Percentiles rank a stretch among this genome's conserved stretches.
Evolutionary conservation across 2,329 filamentous ascomycete genomes (phyloP).

Genomic region (Aspergillus sp.): DNA sequence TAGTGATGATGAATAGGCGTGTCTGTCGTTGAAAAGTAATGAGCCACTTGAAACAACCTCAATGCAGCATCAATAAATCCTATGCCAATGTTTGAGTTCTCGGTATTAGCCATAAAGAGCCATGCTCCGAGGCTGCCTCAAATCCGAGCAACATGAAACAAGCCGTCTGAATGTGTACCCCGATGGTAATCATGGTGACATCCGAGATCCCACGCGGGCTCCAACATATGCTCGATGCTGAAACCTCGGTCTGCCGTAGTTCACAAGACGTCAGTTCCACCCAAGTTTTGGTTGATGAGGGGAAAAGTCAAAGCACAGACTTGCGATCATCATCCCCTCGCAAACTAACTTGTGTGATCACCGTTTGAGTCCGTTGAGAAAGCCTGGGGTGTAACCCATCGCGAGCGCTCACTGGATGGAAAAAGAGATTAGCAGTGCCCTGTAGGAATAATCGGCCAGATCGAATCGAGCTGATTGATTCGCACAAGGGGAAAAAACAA

Average conservation of each 20-base stretch:
- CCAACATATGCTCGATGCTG: background rate
- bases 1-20: too few relatives aligned
- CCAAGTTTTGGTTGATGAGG: background rate
- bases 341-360: background rate
- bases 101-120: background rate
- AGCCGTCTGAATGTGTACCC: background rate
- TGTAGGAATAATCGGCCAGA: background rate
- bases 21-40: background rate
- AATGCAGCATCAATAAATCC: background rate
- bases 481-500: background rate
- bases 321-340: background rate
- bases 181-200: background rate
- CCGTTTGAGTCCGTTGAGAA: background rate
- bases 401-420: background rate
- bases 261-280: constrained; percentile 6
- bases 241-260: background rate
- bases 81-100: background rate
- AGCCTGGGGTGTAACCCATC: background rate
- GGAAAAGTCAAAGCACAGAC: background rate
- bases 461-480: background rate
- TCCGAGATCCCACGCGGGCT: background rate
- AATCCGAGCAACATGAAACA: constrained; percentile 5
- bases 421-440: background rate
- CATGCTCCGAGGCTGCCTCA: background rate
- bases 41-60: background rate